A percentile compares a stretch with the other conserved stretches of the same genome.
These are phyloP conservation scores for Phytophthora pini DNA, from an alignment of 352 stramenopile genomes.

Conservation along the genomic window DNA sequence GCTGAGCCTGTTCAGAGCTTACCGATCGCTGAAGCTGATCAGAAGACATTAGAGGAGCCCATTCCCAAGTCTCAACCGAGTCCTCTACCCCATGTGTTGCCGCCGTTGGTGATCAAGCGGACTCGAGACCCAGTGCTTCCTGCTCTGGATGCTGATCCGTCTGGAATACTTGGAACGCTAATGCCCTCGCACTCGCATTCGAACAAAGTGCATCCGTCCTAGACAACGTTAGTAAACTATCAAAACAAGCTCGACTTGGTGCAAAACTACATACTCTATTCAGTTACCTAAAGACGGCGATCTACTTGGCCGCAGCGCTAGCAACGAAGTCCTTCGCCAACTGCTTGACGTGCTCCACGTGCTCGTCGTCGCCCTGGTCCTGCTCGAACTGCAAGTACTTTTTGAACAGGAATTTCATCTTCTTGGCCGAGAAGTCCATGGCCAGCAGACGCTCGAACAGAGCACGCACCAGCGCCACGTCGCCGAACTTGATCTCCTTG, in stretches of 20 bases:
- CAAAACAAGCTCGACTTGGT: constrained; percentile 5
- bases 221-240: background rate
- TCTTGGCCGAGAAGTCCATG: constrained; percentile 96
- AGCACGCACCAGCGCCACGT: constrained; percentile 80
- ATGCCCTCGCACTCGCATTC: constrained; percentile 26
- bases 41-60: constrained; percentile 6
- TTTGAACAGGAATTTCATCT: constrained; percentile 99
- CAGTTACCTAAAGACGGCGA: constrained; percentile 28
- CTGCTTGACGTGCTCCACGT: constrained; percentile 93
- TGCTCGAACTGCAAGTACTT: constrained; percentile 96
- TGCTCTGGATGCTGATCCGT: constrained; percentile 14
- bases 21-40: constrained; percentile 4
- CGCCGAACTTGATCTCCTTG: constrained; percentile 96
- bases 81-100: constrained; percentile 18
- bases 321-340: constrained; percentile 95
- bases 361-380: constrained; percentile 88
- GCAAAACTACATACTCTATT: constrained; percentile 51
- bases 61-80: background rate
- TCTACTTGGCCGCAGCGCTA: constrained; percentile 58
- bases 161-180: constrained; percentile 12
- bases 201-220: constrained; percentile 36
- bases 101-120: constrained; percentile 27
- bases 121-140: constrained; percentile 9
- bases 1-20: background rate
- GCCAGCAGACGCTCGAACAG: constrained; percentile 93